phyloP scores from a whole-genome alignment of 208 protist genomes.

The Vickermania spadyakhi region DNA sequence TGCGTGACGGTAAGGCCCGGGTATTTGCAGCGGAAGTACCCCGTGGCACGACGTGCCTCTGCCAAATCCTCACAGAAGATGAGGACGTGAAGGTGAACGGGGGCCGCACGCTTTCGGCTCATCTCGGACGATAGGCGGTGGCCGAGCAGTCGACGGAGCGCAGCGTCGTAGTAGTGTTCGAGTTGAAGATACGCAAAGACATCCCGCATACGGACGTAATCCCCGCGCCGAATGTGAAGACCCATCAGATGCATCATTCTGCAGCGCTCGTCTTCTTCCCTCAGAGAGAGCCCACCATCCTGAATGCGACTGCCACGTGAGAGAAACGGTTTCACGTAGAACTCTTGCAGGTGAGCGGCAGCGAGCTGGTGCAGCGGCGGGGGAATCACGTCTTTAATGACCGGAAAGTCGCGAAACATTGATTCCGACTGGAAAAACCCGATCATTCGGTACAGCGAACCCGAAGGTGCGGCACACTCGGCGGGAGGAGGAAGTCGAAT shows the following conservation, averaged over 20 bases:
- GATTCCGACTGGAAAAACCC: slow-evolving; percentile 79
- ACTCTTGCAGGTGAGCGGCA: slow-evolving; percentile 12
- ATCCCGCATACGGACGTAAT: slow-evolving; percentile 61
- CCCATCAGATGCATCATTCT: slow-evolving; percentile 38
- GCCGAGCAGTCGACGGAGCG: slow-evolving; percentile 58
- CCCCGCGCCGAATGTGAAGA: slow-evolving; percentile 70
- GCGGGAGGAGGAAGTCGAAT: slow-evolving; percentile 9
- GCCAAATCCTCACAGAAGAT: slow-evolving; percentile 71
- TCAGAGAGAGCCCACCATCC: neutral
- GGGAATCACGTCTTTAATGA: slow-evolving; percentile 28
- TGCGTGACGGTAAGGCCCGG: slow-evolving; percentile 29
- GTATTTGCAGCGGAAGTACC: slow-evolving; percentile 51
- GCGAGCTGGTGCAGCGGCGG: slow-evolving; percentile 15
- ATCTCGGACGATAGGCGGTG: slow-evolving; percentile 16
- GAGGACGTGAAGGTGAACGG: slow-evolving; percentile 24
- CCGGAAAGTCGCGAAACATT: slow-evolving; percentile 50
- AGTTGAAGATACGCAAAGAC: slow-evolving; percentile 60
- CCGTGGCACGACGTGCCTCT: slow-evolving; percentile 32
- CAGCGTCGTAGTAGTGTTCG: slow-evolving; percentile 57
- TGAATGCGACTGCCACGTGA: neutral
- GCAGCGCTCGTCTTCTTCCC: too few species aligned
- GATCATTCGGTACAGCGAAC: slow-evolving; percentile 43
- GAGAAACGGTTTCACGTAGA: too few species aligned
- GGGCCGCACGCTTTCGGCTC: neutral
- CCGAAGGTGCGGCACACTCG: slow-evolving; percentile 12